Evolutionary conservation across 2,329 filamentous ascomycete species (phyloP).

Genomic region (Fusarium bactridioides): DNA sequence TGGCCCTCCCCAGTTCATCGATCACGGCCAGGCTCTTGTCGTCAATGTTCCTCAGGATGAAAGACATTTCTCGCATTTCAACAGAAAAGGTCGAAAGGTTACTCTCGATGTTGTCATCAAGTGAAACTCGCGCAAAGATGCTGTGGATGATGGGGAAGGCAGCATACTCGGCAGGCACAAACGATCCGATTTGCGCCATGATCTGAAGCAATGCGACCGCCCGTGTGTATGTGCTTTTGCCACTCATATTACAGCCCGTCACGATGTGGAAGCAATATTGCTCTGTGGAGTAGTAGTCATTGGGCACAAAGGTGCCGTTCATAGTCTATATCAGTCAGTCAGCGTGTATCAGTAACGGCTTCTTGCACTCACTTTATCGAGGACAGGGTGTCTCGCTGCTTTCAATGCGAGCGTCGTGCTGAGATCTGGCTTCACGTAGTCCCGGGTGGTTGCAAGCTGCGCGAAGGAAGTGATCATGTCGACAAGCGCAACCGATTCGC

Average conservation of each 20-base stretch:
- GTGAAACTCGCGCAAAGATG: conserved; percentile 86
- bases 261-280: conserved; percentile 90
- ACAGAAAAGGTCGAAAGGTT: conserved; percentile 93
- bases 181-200: conserved; percentile 93
- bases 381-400: conserved; percentile 78
- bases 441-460: conserved; percentile 70
- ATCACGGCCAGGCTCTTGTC: conserved; percentile 80
- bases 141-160: conserved; percentile 81
- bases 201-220: conserved; percentile 83
- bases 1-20: conserved; percentile 91
- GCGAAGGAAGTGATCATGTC: conserved; percentile 86
- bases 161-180: conserved; percentile 86
- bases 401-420: conserved; percentile 75
- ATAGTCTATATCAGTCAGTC: conserved; percentile 57
- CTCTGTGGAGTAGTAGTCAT: conserved; percentile 85
- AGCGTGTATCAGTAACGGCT: not conserved
- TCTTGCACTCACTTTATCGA: conserved; percentile 65
- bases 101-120: conserved; percentile 86
- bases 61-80: conserved; percentile 96
- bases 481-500: conserved; percentile 84
- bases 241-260: conserved; percentile 98
- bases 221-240: conserved; percentile 94
- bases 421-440: conserved; percentile 72
- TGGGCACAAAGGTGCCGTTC: conserved; percentile 77
- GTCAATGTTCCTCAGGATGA: conserved; percentile 86